A percentile compares a stretch with the other conserved stretches of the same genome.
These are phyloP conservation scores for Neurospora sp. DNA, from an alignment of 2,329 filamentous ascomycete species.

Conservation along the genomic window DNA sequence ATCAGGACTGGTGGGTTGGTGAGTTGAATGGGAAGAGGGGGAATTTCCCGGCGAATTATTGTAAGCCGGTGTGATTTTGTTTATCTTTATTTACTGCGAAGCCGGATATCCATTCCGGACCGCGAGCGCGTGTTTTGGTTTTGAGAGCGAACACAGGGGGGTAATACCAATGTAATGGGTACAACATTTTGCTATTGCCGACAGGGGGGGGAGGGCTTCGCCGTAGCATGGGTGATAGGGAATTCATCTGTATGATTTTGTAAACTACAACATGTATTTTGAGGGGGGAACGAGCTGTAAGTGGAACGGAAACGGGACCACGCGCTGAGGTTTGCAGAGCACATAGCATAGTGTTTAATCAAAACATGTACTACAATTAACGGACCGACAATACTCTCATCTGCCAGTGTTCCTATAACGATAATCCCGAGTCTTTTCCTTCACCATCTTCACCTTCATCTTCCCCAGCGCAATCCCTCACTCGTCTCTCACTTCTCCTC, in stretches of 20 bases:
- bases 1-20: slow-evolving; percentile 83
- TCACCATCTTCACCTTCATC: not conserved
- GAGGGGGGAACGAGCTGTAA: not conserved
- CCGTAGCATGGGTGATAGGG: not conserved
- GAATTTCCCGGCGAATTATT: slow-evolving; percentile 79
- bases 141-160: not conserved
- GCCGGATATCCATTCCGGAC: not conserved
- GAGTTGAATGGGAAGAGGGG: slow-evolving; percentile 60
- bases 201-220: not conserved
- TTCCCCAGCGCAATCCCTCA: not conserved
- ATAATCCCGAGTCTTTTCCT: no score
- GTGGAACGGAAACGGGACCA: not conserved
- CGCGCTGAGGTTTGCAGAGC: not conserved
- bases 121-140: not conserved
- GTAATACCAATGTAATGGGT: not conserved
- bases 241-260: not conserved
- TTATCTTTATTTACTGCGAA: not conserved
- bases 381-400: not conserved
- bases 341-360: not conserved
- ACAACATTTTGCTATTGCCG: not conserved
- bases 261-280: not conserved
- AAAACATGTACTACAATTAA: not conserved
- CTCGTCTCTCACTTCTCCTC: not conserved
- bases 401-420: no score
- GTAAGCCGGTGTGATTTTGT: slow-evolving; percentile 22